These are phyloP conservation scores for Boletellus deceptivus DNA, from an alignment of 1,284 basidiomycete species.

Conservation along the genomic window DNA sequence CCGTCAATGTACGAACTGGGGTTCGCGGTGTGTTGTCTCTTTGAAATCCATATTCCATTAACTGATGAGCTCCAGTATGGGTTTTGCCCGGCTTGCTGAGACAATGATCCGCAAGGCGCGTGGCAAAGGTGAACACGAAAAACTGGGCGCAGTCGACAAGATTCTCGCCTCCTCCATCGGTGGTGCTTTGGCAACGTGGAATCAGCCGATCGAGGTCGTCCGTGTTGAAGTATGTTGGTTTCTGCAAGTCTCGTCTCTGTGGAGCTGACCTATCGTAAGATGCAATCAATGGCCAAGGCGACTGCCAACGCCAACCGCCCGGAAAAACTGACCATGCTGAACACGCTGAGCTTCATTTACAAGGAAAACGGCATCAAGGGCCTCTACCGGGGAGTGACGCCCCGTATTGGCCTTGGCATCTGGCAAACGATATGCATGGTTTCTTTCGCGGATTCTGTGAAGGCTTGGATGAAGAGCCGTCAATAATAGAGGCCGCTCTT, in stretches of 20 bases:
- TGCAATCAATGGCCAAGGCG: constrained; percentile 97
- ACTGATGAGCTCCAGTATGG: constrained; percentile 65
- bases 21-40: constrained; percentile 70
- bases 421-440: constrained; percentile 99
- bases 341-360: constrained; percentile 92
- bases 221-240: constrained; percentile 72
- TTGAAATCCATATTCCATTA: background rate
- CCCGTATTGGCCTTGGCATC: constrained; percentile 92
- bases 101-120: constrained; percentile 71
- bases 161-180: constrained; percentile 89
- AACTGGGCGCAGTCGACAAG: constrained; percentile 79
- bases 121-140: constrained; percentile 77
- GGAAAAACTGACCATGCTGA: constrained; percentile 87
- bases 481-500: constrained; percentile 18
- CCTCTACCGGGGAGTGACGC: constrained; percentile 95
- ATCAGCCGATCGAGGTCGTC: constrained; percentile 98
- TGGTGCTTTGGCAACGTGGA: constrained; percentile 98
- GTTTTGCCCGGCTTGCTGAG: constrained; percentile 94
- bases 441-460: constrained; percentile 94
- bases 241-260: background rate
- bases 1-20: constrained; percentile 99
- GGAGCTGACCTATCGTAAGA: constrained; percentile 46
- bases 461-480: constrained; percentile 60
- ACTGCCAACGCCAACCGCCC: constrained; percentile 75
- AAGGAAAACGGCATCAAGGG: constrained; percentile 96